Percentiles rank a stretch among this genome's conserved stretches.
Evolutionary conservation across 495 filamentous ascomycete genomes (phyloP).

Genomic region (Penicillium paxilli): DNA sequence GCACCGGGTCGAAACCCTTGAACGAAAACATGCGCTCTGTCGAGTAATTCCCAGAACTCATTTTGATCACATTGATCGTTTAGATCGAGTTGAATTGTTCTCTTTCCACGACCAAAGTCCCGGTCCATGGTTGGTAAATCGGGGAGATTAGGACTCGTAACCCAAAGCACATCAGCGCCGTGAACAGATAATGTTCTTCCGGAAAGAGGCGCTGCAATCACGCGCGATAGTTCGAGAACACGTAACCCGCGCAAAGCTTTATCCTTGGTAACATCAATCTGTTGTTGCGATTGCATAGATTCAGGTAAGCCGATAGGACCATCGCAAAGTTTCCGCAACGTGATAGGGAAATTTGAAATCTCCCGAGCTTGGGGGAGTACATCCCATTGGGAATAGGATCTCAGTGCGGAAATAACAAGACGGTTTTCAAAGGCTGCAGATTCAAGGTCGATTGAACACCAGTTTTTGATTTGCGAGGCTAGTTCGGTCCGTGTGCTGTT

Average conservation of each 20-base stretch:
- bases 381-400: too few species aligned
- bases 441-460: too few species aligned
- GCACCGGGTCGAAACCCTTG: constrained; percentile 62
- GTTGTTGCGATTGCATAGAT: too few species aligned
- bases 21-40: constrained; percentile 45
- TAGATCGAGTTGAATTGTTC: constrained; percentile 51
- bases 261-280: not conserved
- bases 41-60: constrained; percentile 48
- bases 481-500: too few species aligned
- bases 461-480: too few species aligned
- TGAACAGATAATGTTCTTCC: constrained; percentile 59
- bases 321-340: too few species aligned
- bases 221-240: constrained; percentile 61
- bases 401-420: too few species aligned
- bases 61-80: constrained; percentile 36
- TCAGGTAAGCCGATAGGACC: too few species aligned
- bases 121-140: constrained; percentile 69
- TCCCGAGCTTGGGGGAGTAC: too few species aligned
- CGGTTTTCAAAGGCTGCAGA: too few species aligned
- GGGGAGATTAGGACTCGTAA: constrained; percentile 59
- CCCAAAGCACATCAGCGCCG: constrained; percentile 60
- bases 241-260: constrained; percentile 23
- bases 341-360: too few species aligned
- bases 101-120: constrained; percentile 64
- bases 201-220: constrained; percentile 51